Conservation (phyloP, 495 filamentous ascomycete species). For the Aspergillus carlsbadensis region DNA sequence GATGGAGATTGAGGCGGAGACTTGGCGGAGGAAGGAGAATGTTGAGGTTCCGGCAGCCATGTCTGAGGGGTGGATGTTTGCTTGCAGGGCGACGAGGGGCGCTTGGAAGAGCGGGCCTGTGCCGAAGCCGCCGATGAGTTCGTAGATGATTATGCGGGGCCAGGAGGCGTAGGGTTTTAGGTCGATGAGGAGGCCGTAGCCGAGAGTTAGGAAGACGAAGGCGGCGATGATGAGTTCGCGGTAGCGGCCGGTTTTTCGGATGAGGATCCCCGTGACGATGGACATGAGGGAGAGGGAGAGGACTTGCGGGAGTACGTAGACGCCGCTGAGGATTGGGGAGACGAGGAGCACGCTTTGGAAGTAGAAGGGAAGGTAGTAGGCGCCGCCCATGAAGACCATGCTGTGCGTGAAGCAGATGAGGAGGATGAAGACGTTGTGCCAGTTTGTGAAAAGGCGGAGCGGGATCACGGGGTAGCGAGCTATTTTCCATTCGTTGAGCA, state of each 20-base stretch:
- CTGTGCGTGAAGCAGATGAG: constrained; percentile 62
- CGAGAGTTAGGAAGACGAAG: constrained; percentile 51
- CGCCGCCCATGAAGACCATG: constrained; percentile 69
- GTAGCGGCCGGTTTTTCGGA: constrained; percentile 65
- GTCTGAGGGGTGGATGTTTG: constrained; percentile 47
- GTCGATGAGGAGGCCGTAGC: constrained; percentile 53
- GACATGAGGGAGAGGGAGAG: constrained; percentile 67
- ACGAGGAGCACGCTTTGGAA: constrained; percentile 75
- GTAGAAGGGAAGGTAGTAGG: constrained; percentile 78
- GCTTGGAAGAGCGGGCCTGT: constrained; percentile 59
- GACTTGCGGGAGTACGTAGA: constrained; percentile 76
- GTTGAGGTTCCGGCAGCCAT: constrained; percentile 54
- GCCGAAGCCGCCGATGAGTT: constrained; percentile 54
- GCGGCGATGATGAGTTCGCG: constrained; percentile 50
- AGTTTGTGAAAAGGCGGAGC: constrained; percentile 59
- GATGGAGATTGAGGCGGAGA: constrained; percentile 52
- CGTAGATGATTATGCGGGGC: constrained; percentile 52
- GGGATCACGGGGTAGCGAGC: constrained; percentile 80
- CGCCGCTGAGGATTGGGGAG: constrained; percentile 70
- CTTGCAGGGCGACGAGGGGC: constrained; percentile 58
- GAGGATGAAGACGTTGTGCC: constrained; percentile 59
- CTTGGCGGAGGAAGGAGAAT: constrained; percentile 51
- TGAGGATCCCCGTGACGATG: constrained; percentile 63
- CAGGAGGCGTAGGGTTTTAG: constrained; percentile 47
- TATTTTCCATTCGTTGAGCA: constrained; percentile 67